These are phyloP conservation scores for Daedaleopsis sinensis DNA, from an alignment of 768 basidiomycete genomes.

Conservation along the genomic window DNA sequence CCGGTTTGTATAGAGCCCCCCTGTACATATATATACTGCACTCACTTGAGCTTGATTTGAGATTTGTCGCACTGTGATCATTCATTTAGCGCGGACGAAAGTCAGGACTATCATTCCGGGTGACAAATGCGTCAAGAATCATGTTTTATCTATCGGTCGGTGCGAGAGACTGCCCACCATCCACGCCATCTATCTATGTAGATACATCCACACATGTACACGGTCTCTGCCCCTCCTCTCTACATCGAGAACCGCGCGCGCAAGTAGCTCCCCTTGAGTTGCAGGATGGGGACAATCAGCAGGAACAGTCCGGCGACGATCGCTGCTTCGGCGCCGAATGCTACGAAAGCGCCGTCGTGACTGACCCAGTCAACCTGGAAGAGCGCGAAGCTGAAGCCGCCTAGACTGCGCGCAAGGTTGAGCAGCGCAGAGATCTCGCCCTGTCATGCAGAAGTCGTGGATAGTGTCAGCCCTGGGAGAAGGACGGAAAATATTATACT, in stretches of 20 bases:
- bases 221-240: not conserved
- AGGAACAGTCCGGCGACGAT: conserved; percentile 54
- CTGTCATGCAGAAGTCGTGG: conserved; percentile 22
- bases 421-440: conserved; percentile 65
- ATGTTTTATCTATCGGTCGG: too few relatives aligned
- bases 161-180: too few relatives aligned
- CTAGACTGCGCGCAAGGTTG: conserved; percentile 55
- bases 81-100: too few relatives aligned
- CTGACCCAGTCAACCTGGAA: conserved; percentile 67
- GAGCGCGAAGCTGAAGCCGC: conserved; percentile 64
- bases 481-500: not conserved
- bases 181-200: too few relatives aligned
- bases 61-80: too few relatives aligned
- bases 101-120: too few relatives aligned
- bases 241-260: conserved; percentile 30
- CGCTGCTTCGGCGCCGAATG: conserved; percentile 64
- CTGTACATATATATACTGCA: not conserved
- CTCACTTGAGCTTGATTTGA: too few relatives aligned
- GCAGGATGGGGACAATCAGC: conserved; percentile 51
- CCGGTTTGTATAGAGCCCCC: not conserved
- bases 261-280: conserved; percentile 47
- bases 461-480: not conserved
- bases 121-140: too few relatives aligned
- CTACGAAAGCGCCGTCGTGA: conserved; percentile 59
- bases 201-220: not conserved